Percentiles rank a stretch among this genome's conserved stretches.
Evolutionary conservation across 768 basidiomycete species (phyloP).

Genomic region (Lentinula sp.): DNA sequence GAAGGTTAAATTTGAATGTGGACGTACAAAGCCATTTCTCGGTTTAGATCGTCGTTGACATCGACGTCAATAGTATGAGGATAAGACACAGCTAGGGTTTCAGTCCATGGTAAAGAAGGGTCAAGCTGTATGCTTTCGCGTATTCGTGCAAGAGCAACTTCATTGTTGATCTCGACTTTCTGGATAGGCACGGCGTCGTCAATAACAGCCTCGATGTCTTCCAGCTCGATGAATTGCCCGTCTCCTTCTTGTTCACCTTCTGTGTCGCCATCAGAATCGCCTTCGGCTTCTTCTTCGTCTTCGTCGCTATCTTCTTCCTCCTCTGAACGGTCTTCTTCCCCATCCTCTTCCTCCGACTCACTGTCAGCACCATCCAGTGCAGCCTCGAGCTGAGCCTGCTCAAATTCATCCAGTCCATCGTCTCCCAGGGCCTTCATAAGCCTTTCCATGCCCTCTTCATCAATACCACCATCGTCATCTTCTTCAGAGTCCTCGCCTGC

Average conservation of each 20-base stretch:
- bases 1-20: background rate
- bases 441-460: conserved; percentile 52
- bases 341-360: conserved; percentile 20
- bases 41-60: conserved; percentile 83
- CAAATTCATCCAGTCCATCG: conserved; percentile 62
- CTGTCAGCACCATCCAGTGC: conserved; percentile 28
- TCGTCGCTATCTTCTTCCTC: conserved; percentile 18
- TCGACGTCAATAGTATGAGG: conserved; percentile 71
- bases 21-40: conserved; percentile 92
- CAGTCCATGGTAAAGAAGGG: conserved; percentile 74
- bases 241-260: conserved; percentile 26
- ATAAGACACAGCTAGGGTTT: conserved; percentile 69
- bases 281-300: conserved; percentile 26
- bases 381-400: conserved; percentile 44
- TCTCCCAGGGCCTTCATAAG: conserved; percentile 56
- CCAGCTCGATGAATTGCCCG: conserved; percentile 50
- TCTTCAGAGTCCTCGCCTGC: conserved; percentile 17
- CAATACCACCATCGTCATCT: conserved; percentile 44
- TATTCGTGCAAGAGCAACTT: conserved; percentile 73
- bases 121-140: conserved; percentile 73
- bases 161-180: conserved; percentile 81
- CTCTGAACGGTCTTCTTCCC: conserved; percentile 10
- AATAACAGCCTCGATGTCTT: conserved; percentile 68
- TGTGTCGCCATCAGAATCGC: background rate
- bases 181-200: conserved; percentile 78